Percentiles rank a stretch among this genome's conserved stretches.
Conservation (phyloP, 129 eudicot species). For the Heracleum sosnowskyi region DNA sequence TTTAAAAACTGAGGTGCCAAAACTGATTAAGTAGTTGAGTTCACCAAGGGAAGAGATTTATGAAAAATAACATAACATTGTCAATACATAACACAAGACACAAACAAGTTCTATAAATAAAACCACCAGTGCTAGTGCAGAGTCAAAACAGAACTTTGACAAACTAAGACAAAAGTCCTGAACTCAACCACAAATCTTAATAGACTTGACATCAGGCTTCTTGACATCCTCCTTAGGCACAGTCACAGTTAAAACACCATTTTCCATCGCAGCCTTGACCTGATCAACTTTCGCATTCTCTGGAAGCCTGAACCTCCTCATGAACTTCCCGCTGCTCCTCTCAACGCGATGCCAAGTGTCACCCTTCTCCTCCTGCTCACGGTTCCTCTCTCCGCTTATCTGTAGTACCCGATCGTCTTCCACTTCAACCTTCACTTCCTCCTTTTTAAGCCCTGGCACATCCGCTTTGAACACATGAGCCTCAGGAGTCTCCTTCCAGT, state of each 20-base stretch:
- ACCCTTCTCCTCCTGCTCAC: conserved; percentile 48
- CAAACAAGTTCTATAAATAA: not conserved
- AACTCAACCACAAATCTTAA: conserved; percentile 33
- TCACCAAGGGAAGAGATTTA: too few relatives aligned
- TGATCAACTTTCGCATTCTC: conserved; percentile 53
- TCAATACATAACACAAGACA: not conserved
- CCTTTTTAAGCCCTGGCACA: conserved; percentile 51
- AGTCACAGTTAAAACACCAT: conserved; percentile 53
- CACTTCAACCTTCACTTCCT: conserved; percentile 53
- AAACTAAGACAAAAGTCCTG: too few relatives aligned
- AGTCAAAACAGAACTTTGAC: too few relatives aligned
- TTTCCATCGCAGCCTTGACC: conserved; percentile 53
- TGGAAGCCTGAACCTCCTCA: conserved; percentile 53
- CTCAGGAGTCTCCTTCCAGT: conserved; percentile 65
- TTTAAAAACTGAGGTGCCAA: too few relatives aligned
- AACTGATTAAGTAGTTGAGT: too few relatives aligned
- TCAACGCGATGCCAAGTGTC: conserved; percentile 57
- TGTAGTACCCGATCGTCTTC: conserved; percentile 51
- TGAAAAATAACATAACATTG: not conserved
- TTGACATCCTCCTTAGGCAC: conserved; percentile 51
- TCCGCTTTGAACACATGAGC: conserved; percentile 66
- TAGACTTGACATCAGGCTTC: conserved; percentile 47
- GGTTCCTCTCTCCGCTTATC: conserved; percentile 54
- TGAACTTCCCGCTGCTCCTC: conserved; percentile 55
- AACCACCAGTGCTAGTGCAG: too few relatives aligned